These are phyloP conservation scores for Orbilia javanica DNA, from an alignment of 2,329 filamentous ascomycete species.

Conservation along the genomic window DNA sequence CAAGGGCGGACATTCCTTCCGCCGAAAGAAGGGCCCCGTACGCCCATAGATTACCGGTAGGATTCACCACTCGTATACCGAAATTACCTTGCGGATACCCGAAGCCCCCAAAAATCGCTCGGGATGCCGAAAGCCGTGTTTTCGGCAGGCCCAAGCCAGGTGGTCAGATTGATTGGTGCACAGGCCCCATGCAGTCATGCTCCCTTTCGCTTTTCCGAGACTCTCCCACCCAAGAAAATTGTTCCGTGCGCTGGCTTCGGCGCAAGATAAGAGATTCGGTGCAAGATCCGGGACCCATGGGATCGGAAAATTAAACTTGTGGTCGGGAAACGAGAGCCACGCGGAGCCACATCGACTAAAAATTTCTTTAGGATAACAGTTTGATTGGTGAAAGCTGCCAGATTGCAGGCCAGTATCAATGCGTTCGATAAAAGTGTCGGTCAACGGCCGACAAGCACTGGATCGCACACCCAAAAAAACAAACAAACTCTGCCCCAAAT, in stretches of 20 bases:
- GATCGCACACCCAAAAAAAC: not conserved
- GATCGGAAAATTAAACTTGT: slow-evolving; percentile 46
- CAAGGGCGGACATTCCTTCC: slow-evolving; percentile 23
- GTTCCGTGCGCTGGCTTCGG: slow-evolving; percentile 40
- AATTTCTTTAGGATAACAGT: not conserved
- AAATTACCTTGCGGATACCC: slow-evolving; percentile 40
- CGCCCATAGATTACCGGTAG: slow-evolving; percentile 31
- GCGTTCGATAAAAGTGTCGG: slow-evolving; percentile 20
- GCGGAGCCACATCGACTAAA: slow-evolving; percentile 14
- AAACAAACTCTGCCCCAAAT: not conserved
- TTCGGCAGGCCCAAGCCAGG: slow-evolving; percentile 30
- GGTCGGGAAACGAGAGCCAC: slow-evolving; percentile 41
- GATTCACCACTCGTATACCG: slow-evolving; percentile 38
- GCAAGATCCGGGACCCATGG: slow-evolving; percentile 35
- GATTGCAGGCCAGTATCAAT: slow-evolving; percentile 5
- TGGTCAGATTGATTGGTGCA: slow-evolving; percentile 45
- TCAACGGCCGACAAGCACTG: slow-evolving; percentile 28
- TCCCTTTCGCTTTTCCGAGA: slow-evolving; percentile 39
- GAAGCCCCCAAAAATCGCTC: slow-evolving; percentile 50
- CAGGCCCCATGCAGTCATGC: slow-evolving; percentile 8
- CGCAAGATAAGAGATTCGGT: slow-evolving; percentile 34
- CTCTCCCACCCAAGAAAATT: slow-evolving; percentile 28
- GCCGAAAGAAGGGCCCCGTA: slow-evolving; percentile 24
- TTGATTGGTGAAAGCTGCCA: slow-evolving; percentile 30
- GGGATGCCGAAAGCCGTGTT: slow-evolving; percentile 44